Evolutionary conservation across 345 rosid species (phyloP), one percentile per base, ranked within the genome.

Genomic region (Corchorus capsularis): DNA sequence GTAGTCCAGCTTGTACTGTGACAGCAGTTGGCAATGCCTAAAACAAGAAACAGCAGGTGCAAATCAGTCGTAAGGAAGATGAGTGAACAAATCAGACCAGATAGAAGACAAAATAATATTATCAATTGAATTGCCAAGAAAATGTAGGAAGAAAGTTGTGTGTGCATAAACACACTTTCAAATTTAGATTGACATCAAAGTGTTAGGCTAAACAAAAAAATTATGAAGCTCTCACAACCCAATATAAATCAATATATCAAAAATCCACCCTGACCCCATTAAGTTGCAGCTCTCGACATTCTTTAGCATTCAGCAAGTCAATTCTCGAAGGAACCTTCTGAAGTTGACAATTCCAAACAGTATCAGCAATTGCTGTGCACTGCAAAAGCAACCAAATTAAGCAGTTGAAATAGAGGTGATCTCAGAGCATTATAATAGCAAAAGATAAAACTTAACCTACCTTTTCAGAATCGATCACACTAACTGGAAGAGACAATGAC

Each of bases 381-480:
- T 91, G 76, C 67, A 61, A 85, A 61, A 14, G 63, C 53, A 37
- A 15, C 35, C 76, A 63, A 43, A 56, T n/a, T 19, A 16, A 73
- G 32, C 12, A 39, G 22, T 52, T 60, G 50, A 59, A 4, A 32
- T 14, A 6, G 39, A 19, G 20, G 19, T 43, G 9, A 41, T 63
- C 9, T 47, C 19, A 52, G 41, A 75, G 49, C 6, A 52, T 3
- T 12, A 74, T 10, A 49, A 32, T 47, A 49, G 11, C 37, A 64
- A 39, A 11, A 4, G 5, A 27, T 32, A 65, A 60, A 66, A 53
- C 63, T 71, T 54, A 76, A 93, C 97, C 95, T 89, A 93, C 97
- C 95, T 89, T 87, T 84, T 76, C 85, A 72, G 82, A 83, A 78
- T 93, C 94, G 22, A 93, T 83, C 32, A 89, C 72, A 53, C 86